These are phyloP conservation scores for Amesomyces nigricolor DNA, from an alignment of 2,329 filamentous ascomycete species.

Conservation along the genomic window DNA sequence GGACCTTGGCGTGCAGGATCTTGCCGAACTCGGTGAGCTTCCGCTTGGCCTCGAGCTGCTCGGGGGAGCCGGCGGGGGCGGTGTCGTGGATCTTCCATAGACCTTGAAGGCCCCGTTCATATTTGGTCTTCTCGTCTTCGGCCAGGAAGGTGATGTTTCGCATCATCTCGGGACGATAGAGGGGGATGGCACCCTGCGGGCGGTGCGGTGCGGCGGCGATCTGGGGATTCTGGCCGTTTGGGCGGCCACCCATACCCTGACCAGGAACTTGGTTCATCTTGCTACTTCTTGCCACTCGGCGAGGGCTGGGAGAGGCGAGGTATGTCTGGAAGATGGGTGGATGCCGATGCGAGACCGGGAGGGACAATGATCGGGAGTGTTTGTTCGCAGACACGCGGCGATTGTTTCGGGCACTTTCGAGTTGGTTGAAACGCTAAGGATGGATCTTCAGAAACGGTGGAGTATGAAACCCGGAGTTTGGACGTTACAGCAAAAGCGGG, in stretches of 20 bases:
- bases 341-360: not conserved
- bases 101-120: conserved; percentile 49
- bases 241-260: conserved; percentile 18
- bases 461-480: too few species aligned
- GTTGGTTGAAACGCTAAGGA: not conserved
- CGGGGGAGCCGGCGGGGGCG: conserved; percentile 40
- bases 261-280: conserved; percentile 22
- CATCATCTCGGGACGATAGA: conserved; percentile 50
- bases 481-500: too few species aligned
- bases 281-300: not conserved
- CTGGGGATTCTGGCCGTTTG: conserved; percentile 14
- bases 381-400: too few species aligned
- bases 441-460: too few species aligned
- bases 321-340: too few species aligned
- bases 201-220: conserved; percentile 3
- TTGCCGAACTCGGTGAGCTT: conserved; percentile 58
- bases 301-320: not conserved
- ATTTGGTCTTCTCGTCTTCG: conserved; percentile 52
- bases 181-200: conserved; percentile 17
- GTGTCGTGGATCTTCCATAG: conserved; percentile 51
- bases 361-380: not conserved
- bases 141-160: conserved; percentile 45
- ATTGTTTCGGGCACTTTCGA: too few species aligned
- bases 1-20: conserved; percentile 46
- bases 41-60: conserved; percentile 46